phyloP scores from a whole-genome alignment of 2,329 filamentous ascomycete genomes.

The Phaeophleospora eucalypticola region DNA sequence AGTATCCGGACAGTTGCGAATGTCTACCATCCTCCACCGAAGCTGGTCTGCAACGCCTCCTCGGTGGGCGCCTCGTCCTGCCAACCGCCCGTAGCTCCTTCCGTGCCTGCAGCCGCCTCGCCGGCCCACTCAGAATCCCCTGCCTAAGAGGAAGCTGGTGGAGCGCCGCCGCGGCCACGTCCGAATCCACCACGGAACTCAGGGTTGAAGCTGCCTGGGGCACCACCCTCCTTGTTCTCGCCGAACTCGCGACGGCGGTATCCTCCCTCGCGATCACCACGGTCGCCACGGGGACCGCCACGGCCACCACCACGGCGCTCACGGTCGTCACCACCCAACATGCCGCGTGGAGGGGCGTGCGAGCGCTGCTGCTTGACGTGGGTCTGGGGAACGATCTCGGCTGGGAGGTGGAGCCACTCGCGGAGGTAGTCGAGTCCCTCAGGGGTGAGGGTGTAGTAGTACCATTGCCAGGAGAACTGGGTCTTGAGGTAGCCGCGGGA shows the following conservation, averaged over 20 bases:
- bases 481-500: constrained; percentile 99
- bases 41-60: neutral
- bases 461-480: constrained; percentile 99
- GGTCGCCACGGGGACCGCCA: constrained; percentile 66
- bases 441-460: constrained; percentile 99
- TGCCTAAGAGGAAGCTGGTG: constrained; percentile 38
- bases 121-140: constrained; percentile 16
- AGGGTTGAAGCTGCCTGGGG: constrained; percentile 86
- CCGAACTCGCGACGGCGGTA: constrained; percentile 50
- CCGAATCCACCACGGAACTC: constrained; percentile 64
- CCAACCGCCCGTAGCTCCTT: constrained; percentile 1
- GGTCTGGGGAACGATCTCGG: constrained; percentile 98
- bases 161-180: constrained; percentile 68
- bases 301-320: constrained; percentile 77
- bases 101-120: neutral
- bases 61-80: neutral
- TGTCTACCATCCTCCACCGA: neutral
- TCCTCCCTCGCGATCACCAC: constrained; percentile 67
- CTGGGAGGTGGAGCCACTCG: constrained; percentile 99
- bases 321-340: constrained; percentile 79
- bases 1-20: neutral
- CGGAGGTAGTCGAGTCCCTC: constrained; percentile 99
- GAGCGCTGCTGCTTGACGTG: constrained; percentile 99
- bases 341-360: constrained; percentile 95
- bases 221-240: constrained; percentile 80